Evolutionary conservation across 1,139 yeast genomes (phyloP).

Genomic region (Ashbya aceris): DNA sequence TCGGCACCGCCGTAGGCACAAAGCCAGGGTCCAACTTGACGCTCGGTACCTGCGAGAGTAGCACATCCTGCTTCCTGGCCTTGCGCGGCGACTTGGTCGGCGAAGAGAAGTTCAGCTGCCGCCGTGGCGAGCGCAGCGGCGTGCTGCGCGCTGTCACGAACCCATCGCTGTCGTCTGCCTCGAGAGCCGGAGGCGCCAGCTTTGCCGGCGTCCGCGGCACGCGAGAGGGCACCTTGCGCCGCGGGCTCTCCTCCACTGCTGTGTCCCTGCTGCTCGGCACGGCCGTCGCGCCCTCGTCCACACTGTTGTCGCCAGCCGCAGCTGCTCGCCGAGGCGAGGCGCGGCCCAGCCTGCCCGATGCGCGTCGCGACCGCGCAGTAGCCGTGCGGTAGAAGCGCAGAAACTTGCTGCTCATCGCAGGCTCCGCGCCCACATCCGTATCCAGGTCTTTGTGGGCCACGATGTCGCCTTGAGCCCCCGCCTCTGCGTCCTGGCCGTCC

Average conservation of each 20-base stretch:
- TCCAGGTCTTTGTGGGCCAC: no score
- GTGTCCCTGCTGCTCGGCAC: no score
- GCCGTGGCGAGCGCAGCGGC: slow-evolving; percentile 1
- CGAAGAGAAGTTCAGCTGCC: not conserved
- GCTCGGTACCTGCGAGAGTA: slow-evolving; percentile 17
- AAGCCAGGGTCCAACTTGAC: slow-evolving; percentile 27
- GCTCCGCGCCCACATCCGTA: not conserved
- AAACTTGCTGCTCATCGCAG: no score
- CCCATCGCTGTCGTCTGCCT: not conserved
- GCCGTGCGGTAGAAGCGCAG: no score
- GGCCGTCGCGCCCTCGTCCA: no score
- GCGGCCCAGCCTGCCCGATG: not conserved
- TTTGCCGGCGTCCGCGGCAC: not conserved
- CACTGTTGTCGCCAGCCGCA: no score
- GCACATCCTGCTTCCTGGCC: slow-evolving; percentile 5
- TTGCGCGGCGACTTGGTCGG: slow-evolving; percentile 4
- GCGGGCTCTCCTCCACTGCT: no score
- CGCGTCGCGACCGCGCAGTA: not conserved
- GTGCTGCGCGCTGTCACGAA: not conserved
- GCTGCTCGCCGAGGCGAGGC: no score
- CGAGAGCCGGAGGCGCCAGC: not conserved
- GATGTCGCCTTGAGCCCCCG: no score
- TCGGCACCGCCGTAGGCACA: slow-evolving; percentile 33
- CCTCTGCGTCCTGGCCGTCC: no score
- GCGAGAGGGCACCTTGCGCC: no score